Percentiles rank a stretch among this genome's conserved stretches.
These are phyloP conservation scores for Exserohilum turcica DNA, from an alignment of 2,329 filamentous ascomycete species.

Conservation along the genomic window DNA sequence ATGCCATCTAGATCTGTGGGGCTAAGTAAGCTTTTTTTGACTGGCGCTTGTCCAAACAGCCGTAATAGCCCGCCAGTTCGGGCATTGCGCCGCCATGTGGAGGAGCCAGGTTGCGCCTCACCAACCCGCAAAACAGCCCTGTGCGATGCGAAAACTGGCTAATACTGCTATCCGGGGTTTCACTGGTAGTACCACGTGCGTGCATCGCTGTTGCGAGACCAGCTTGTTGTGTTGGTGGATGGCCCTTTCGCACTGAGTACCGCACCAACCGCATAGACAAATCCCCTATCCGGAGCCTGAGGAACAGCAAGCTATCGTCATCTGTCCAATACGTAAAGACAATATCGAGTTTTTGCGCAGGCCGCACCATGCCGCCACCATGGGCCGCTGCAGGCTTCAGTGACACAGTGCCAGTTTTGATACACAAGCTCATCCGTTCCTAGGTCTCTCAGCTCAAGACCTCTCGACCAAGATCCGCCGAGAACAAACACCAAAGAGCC, in stretches of 20 bases:
- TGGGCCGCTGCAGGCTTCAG: neutral
- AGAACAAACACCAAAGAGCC: neutral
- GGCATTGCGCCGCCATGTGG: conserved; percentile 19
- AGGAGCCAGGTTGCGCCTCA: conserved; percentile 8
- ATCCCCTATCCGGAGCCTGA: too few relatives aligned
- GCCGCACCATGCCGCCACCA: neutral
- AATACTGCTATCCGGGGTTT: neutral
- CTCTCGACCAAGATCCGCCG: neutral
- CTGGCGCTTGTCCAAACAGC: conserved; percentile 16
- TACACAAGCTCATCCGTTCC: neutral
- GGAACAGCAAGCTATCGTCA: neutral
- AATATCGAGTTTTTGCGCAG: neutral
- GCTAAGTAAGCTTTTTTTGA: conserved; percentile 24
- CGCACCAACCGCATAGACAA: neutral
- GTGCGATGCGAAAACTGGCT: neutral
- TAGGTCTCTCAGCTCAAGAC: neutral
- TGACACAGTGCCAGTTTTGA: neutral
- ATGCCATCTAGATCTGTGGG: conserved; percentile 8
- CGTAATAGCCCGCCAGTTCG: conserved; percentile 28
- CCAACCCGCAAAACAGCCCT: neutral
- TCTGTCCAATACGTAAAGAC: neutral
- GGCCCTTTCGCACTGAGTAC: neutral
- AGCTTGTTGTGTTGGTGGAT: neutral
- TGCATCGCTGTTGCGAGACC: neutral
- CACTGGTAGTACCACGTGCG: neutral